Percentiles rank a stretch among this genome's conserved stretches.
Conservation (phyloP, 192 early-diverging fungal genomes). For the Helicostylum pulchrum region DNA sequence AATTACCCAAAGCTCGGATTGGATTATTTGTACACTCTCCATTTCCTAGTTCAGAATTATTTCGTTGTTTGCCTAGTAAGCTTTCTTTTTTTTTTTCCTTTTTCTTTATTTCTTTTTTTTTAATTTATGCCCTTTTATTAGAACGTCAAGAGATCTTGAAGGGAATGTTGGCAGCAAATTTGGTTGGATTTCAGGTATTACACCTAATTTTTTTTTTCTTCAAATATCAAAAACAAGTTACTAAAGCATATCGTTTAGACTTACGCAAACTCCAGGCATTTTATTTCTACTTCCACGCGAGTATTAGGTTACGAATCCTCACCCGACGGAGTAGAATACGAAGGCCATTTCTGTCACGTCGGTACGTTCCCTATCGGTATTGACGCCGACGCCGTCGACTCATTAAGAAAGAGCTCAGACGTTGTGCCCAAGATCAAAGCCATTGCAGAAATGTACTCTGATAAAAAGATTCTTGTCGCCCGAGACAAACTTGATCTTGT, state of each 20-base stretch:
- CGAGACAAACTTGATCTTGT: slow-evolving; percentile 93
- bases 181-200: slow-evolving; percentile 88
- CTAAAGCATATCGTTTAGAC: slow-evolving; percentile 45
- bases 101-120: no score
- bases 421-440: slow-evolving; percentile 79
- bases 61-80: slow-evolving; percentile 86
- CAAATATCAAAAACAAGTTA: background rate
- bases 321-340: slow-evolving; percentile 83
- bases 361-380: slow-evolving; percentile 98
- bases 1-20: slow-evolving; percentile 79
- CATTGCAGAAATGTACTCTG: slow-evolving; percentile 82
- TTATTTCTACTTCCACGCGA: slow-evolving; percentile 90
- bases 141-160: slow-evolving; percentile 80
- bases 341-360: slow-evolving; percentile 73
- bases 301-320: slow-evolving; percentile 92
- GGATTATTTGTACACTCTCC: slow-evolving; percentile 97
- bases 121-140: slow-evolving; percentile 45
- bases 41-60: slow-evolving; percentile 94
- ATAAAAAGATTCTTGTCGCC: slow-evolving; percentile 91
- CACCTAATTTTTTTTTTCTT: background rate
- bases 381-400: slow-evolving; percentile 72
- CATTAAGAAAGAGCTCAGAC: slow-evolving; percentile 50
- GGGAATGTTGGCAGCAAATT: slow-evolving; percentile 87
- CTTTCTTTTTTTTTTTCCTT: slow-evolving; percentile 51
- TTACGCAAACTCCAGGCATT: slow-evolving; percentile 92